Conservation (phyloP, 2,329 filamentous ascomycete species). For the Pyrenophora seminiperda region DNA sequence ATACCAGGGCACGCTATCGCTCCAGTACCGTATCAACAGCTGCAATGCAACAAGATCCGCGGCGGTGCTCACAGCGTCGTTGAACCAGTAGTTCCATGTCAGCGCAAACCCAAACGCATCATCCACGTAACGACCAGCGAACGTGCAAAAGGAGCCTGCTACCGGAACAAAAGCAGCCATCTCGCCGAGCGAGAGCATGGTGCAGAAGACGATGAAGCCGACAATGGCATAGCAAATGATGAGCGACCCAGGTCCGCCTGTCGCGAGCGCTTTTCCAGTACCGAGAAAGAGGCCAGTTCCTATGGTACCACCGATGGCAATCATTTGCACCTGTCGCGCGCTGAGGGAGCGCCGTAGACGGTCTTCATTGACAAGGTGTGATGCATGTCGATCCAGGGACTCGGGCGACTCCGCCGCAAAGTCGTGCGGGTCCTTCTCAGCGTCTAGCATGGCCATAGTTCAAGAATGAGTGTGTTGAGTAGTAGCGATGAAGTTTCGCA, state of each 20-base stretch:
- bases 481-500: slow-evolving; percentile 5
- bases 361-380: slow-evolving; percentile 30
- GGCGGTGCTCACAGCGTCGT: slow-evolving; percentile 40
- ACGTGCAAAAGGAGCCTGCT: slow-evolving; percentile 38
- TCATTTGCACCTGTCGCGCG: slow-evolving; percentile 64
- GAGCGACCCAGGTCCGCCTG: slow-evolving; percentile 48
- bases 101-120: slow-evolving; percentile 64
- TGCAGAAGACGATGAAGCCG: slow-evolving; percentile 38
- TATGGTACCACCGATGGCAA: slow-evolving; percentile 65
- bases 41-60: slow-evolving; percentile 45
- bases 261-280: slow-evolving; percentile 59
- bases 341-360: slow-evolving; percentile 32
- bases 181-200: slow-evolving; percentile 46
- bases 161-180: slow-evolving; percentile 48
- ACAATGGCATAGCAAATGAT: slow-evolving; percentile 48
- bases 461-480: not conserved
- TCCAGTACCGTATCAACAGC: slow-evolving; percentile 46
- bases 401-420: slow-evolving; percentile 16
- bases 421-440: slow-evolving; percentile 24
- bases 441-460: slow-evolving; percentile 18
- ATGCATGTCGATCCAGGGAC: slow-evolving; percentile 12
- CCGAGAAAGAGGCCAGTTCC: slow-evolving; percentile 66
- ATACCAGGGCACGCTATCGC: slow-evolving; percentile 41
- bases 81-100: slow-evolving; percentile 43
- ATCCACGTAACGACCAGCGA: slow-evolving; percentile 50